Evolutionary conservation across 2,329 filamentous ascomycete genomes (phyloP).

Genomic region (Ophiostoma montium): DNA sequence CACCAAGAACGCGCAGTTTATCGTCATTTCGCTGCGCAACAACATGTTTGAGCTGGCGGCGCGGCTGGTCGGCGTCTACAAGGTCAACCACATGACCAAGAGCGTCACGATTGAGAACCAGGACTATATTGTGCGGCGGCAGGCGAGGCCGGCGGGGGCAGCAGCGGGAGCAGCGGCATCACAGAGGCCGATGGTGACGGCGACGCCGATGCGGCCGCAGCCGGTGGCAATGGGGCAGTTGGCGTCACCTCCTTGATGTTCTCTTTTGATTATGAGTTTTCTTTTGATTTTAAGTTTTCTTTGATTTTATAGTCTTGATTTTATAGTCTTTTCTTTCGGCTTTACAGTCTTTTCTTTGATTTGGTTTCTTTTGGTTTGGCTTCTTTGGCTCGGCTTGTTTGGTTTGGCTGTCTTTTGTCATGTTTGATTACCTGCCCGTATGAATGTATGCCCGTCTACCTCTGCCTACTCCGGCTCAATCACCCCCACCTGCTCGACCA

Average conservation of each 20-base stretch:
- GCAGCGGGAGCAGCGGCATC: conserved; percentile 15
- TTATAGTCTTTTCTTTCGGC: not conserved
- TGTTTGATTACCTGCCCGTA: not conserved
- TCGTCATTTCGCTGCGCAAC: conserved; percentile 93
- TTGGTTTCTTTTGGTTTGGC: not conserved
- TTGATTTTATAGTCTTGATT: not conserved
- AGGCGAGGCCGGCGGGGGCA: conserved; percentile 17
- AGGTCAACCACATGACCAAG: conserved; percentile 98
- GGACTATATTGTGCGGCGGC: conserved; percentile 49
- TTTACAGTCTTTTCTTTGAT: not conserved
- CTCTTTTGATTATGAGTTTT: not conserved
- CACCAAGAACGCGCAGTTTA: conserved; percentile 98
- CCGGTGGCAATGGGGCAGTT: conserved; percentile 8
- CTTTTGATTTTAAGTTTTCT: not conserved
- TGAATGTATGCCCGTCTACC: no score
- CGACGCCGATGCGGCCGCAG: conserved; percentile 1
- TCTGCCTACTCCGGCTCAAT: conserved; percentile 14
- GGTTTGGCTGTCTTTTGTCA: not conserved
- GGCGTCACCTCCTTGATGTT: conserved; percentile 8
- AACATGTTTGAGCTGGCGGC: conserved; percentile 99
- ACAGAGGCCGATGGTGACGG: conserved; percentile 10
- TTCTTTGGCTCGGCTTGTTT: not conserved
- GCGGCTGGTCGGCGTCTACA: conserved; percentile 91
- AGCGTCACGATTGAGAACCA: conserved; percentile 78
- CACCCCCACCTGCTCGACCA: conserved; percentile 26